Conservation (phyloP, 2,329 filamentous ascomycete species). For the Verticillium tricorpus region DNA sequence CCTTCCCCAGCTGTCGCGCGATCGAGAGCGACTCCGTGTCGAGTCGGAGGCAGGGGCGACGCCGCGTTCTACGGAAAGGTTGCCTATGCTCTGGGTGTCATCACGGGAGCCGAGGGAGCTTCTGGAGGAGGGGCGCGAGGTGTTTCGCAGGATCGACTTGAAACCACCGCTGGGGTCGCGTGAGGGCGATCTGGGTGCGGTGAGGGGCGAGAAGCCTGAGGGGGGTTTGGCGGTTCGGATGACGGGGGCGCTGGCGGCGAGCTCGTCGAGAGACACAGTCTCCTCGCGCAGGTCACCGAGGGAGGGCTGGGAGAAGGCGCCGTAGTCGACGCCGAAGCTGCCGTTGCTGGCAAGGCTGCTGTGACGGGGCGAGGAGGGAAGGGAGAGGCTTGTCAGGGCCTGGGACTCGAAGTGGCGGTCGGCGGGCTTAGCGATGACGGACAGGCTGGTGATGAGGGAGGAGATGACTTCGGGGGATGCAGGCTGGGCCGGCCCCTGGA, state of each 20-base stretch:
- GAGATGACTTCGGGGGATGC: slow-evolving; percentile 67
- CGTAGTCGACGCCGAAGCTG: slow-evolving; percentile 71
- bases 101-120: slow-evolving; percentile 51
- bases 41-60: slow-evolving; percentile 39
- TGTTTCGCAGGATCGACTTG: slow-evolving; percentile 54
- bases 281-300: slow-evolving; percentile 45
- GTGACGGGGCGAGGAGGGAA: slow-evolving; percentile 32
- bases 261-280: slow-evolving; percentile 49
- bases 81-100: slow-evolving; percentile 59
- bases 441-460: slow-evolving; percentile 64
- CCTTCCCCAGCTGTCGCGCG: slow-evolving; percentile 59
- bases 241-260: slow-evolving; percentile 63
- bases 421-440: slow-evolving; percentile 63
- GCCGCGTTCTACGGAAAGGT: slow-evolving; percentile 57
- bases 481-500: slow-evolving; percentile 22
- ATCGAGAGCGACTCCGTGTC: slow-evolving; percentile 43
- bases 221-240: slow-evolving; percentile 79
- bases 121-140: slow-evolving; percentile 56
- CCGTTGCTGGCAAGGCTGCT: slow-evolving; percentile 30
- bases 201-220: slow-evolving; percentile 68
- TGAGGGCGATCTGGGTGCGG: slow-evolving; percentile 53
- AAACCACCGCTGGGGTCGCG: slow-evolving; percentile 47
- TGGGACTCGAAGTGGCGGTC: slow-evolving; percentile 65
- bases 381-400: slow-evolving; percentile 29
- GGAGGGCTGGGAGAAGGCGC: slow-evolving; percentile 52